Conservation (phyloP, 257 asterid species). For the Solanum piurae region DNA sequence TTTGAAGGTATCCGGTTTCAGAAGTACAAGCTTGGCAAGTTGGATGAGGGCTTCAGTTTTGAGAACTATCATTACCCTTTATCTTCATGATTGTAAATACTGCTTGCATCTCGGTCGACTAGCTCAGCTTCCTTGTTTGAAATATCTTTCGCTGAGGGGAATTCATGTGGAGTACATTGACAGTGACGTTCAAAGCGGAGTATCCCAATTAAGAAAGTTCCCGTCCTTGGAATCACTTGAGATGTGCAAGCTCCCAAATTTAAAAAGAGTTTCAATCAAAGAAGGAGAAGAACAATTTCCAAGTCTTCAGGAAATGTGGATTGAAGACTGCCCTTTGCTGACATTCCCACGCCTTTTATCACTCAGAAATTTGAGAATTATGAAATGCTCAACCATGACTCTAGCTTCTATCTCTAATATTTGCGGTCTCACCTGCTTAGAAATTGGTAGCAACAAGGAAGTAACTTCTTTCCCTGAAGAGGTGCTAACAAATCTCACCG, state of each 20-base stretch:
- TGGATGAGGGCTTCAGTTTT: slow-evolving; percentile 16
- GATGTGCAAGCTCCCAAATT: background rate
- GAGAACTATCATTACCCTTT: background rate
- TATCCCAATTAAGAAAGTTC: background rate
- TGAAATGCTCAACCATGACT: background rate
- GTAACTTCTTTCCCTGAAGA: background rate
- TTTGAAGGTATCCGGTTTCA: background rate
- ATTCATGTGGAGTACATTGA: slow-evolving; percentile 5
- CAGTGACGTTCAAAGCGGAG: background rate
- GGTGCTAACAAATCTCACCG: background rate
- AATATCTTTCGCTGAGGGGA: slow-evolving; percentile 1
- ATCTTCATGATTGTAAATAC: slow-evolving; percentile 5
- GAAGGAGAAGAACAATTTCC: slow-evolving; percentile 2
- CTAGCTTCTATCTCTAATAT: background rate
- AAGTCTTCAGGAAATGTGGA: background rate
- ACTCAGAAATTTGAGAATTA: background rate
- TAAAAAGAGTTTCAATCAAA: slow-evolving; percentile 3
- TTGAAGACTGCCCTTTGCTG: background rate
- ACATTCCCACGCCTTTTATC: background rate
- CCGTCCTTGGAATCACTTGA: background rate
- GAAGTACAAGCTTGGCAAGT: slow-evolving; percentile 5
- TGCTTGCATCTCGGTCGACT: slow-evolving; percentile 12
- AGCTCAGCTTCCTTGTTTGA: slow-evolving; percentile 12
- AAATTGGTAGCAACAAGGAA: background rate
- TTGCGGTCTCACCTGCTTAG: background rate